Percentiles rank a stretch among this genome's conserved stretches.
Evolutionary conservation across 176 grass and related monocot species (phyloP).

Genomic region (Saccharum spontaneum): DNA sequence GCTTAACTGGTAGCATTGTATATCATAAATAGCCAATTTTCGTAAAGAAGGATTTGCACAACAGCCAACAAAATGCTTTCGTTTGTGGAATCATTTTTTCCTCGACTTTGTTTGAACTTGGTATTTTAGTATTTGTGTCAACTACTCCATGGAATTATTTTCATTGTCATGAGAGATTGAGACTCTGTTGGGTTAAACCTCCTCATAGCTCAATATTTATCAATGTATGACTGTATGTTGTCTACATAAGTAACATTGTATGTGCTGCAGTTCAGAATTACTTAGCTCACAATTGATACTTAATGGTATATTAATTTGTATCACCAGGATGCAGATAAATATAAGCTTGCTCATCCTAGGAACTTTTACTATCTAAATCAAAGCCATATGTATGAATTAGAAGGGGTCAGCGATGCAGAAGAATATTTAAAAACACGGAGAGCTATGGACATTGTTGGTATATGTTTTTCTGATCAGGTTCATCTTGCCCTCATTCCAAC

Average conservation of each 20-base stretch:
- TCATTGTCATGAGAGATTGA: not conserved
- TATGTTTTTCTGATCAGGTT: slow-evolving; percentile 73
- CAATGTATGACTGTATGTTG: not conserved
- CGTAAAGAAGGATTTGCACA: not conserved
- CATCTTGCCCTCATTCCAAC: slow-evolving; percentile 13
- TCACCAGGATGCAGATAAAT: slow-evolving; percentile 80
- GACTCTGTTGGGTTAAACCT: slow-evolving; percentile 18
- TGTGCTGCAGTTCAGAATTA: not conserved
- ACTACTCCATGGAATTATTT: not conserved
- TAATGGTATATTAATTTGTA: slow-evolving; percentile 21
- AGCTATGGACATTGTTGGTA: slow-evolving; percentile 94
- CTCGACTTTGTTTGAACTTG: not conserved
- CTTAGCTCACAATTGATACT: slow-evolving; percentile 12
- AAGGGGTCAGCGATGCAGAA: slow-evolving; percentile 58
- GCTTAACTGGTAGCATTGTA: not conserved
- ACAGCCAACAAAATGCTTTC: not conserved
- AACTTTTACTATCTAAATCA: slow-evolving; percentile 87
- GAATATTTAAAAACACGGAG: slow-evolving; percentile 77
- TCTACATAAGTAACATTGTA: not conserved
- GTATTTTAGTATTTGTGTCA: not conserved
- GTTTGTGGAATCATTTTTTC: not conserved
- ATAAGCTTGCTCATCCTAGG: slow-evolving; percentile 68
- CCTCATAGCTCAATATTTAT: not conserved
- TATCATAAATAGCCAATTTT: not conserved
- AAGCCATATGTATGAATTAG: slow-evolving; percentile 73